Evolutionary conservation across 805 yeast genomes (phyloP).

Genomic region (Saccharomycopsis amapae): DNA sequence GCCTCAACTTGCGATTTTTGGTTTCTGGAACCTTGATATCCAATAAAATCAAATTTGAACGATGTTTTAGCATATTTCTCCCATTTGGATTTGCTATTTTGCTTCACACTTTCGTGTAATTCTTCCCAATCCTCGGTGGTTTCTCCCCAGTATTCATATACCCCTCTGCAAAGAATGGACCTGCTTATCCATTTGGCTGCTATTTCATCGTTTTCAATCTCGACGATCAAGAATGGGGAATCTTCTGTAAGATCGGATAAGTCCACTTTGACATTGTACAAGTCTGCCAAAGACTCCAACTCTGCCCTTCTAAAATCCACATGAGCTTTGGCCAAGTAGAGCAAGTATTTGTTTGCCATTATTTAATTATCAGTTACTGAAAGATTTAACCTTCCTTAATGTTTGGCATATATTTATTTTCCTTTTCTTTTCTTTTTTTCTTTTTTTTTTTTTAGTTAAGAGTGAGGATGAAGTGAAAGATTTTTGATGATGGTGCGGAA

Average conservation of each 20-base stretch:
- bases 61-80: slow-evolving; percentile 29
- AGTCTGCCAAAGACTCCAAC: slow-evolving; percentile 72
- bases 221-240: slow-evolving; percentile 66
- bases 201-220: slow-evolving; percentile 51
- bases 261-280: slow-evolving; percentile 50
- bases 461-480: background rate
- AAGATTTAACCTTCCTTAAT: background rate
- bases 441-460: background rate
- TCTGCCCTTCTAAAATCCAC: slow-evolving; percentile 76
- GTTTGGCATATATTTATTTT: background rate
- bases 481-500: background rate
- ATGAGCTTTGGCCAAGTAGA: slow-evolving; percentile 83
- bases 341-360: slow-evolving; percentile 52
- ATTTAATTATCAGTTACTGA: background rate
- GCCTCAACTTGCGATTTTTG: slow-evolving; percentile 45
- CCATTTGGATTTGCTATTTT: slow-evolving; percentile 25
- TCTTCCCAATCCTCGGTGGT: slow-evolving; percentile 42
- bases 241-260: slow-evolving; percentile 48
- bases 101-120: slow-evolving; percentile 47
- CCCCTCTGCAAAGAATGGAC: slow-evolving; percentile 62
- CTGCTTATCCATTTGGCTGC: slow-evolving; percentile 61
- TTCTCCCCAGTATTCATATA: slow-evolving; percentile 81
- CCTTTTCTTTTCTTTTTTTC: background rate
- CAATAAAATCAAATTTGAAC: slow-evolving; percentile 79
- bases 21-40: slow-evolving; percentile 62